phyloP scores from a whole-genome alignment of 805 yeast species.

The Myxozyma geophila region DNA sequence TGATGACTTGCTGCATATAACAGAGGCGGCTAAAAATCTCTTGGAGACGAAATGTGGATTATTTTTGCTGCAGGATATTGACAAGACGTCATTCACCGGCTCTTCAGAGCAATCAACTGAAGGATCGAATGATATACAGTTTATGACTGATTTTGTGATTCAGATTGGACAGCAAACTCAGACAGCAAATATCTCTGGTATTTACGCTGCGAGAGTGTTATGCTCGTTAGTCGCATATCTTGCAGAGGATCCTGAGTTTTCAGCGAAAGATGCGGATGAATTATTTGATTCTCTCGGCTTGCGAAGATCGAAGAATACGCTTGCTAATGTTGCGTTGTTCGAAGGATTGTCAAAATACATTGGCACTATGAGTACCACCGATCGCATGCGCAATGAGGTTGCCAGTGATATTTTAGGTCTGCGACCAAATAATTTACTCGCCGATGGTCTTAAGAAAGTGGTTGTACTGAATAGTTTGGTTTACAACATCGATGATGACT shows the following conservation, averaged over 20 bases:
- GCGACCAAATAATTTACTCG: conserved; percentile 49
- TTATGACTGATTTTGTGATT: conserved; percentile 21
- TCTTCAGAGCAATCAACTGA: not conserved
- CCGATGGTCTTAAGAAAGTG: conserved; percentile 54
- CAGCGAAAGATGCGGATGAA: conserved; percentile 21
- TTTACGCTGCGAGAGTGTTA: conserved; percentile 30
- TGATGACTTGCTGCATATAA: conserved; percentile 22
- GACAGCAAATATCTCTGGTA: conserved; percentile 1
- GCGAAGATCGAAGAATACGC: conserved; percentile 20
- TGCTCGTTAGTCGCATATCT: conserved; percentile 15
- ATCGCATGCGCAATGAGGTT: conserved; percentile 61
- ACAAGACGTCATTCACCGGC: conserved; percentile 6
- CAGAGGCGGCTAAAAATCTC: conserved; percentile 12
- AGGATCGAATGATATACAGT: conserved; percentile 2
- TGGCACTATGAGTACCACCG: conserved; percentile 49
- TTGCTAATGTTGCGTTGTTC: conserved; percentile 24
- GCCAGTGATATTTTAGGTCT: conserved; percentile 69
- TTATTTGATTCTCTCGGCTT: conserved; percentile 22
- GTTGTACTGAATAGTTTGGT: conserved; percentile 53
- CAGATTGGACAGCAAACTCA: conserved; percentile 9
- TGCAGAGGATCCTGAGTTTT: conserved; percentile 19
- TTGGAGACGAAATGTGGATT: conserved; percentile 14
- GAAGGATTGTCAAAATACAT: conserved; percentile 45
- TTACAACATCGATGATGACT: conserved; percentile 43
- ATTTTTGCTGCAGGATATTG: conserved; percentile 8